Base-by-base conservation (phyloP, 495 filamentous ascomycete species). In the Sabuloglossum arenarium region DNA sequence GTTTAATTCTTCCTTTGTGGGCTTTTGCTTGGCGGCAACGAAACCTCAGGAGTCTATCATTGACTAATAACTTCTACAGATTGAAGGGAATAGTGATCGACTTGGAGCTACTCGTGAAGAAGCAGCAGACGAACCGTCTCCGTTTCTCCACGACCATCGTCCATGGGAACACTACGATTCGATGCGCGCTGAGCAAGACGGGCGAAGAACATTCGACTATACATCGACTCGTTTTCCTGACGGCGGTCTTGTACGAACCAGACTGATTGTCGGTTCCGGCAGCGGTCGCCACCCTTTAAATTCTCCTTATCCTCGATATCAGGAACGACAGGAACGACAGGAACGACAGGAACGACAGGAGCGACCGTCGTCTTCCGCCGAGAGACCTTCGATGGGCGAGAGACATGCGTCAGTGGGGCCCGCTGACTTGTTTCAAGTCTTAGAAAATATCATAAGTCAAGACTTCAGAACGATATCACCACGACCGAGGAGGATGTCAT, bases 71-170 rank as follows among this genome's bases (percentile, higher is more conserved):
- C 0, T 21, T 24, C 12, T 19, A 19, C 37, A 59, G 54, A 59
- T 59, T 1, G 54, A 58, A 16, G 52, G 19, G 21, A 28, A 56
- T n/a, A 58, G 24, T 21, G 57, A 59, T 19, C 57, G 51, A 16
- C 54, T 11, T 14, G 39, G 9, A 14, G 25, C 27, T 37, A 12
- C 23, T 12, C 14, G n/a, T 3, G 0, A 34, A 53, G 4, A 2
- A 56, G 24, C 8, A 50, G n/a, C 49, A 58, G 21, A 43, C 29
- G 43, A 14, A 12, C 45, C 28, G 8, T 3, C 42, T 53, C 56
- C 45, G 4, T 55, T 29, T 19, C 43, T n/a, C 30, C 21, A 27
- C 57, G 31, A 34, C 27, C 34, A 9, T n/a, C 34, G 34, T 12
- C 30, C n/a, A n/a, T n/a, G n/a, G n/a, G 52, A 50, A 4, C 34